These are phyloP conservation scores for Suillus bovinus DNA, from an alignment of 768 basidiomycete species.

Conservation along the genomic window DNA sequence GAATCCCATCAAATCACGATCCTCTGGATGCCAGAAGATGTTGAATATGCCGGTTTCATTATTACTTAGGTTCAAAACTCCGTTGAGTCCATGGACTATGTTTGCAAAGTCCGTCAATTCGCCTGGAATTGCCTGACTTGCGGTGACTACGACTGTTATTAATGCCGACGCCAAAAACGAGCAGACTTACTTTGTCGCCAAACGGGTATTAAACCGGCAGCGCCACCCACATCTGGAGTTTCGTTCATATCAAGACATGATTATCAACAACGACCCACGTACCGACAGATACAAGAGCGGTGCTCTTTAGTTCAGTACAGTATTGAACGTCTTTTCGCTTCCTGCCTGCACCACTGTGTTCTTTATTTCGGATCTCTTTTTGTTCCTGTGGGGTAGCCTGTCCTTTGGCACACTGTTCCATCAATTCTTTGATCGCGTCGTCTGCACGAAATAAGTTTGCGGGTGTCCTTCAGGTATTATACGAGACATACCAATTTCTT, in stretches of 20 bases:
- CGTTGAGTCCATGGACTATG: slow-evolving; percentile 12
- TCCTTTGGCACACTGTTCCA: not conserved
- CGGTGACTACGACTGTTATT: slow-evolving; percentile 1
- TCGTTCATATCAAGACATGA: not conserved
- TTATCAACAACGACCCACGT: not conserved
- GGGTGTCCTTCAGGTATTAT: not conserved
- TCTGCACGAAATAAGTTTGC: not conserved
- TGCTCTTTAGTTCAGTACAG: slow-evolving; percentile 9
- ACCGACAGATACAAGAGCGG: slow-evolving; percentile 9
- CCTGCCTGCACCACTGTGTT: slow-evolving; percentile 11
- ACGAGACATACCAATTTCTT: not conserved
- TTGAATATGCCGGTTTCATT: slow-evolving; percentile 4
- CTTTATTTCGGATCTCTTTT: slow-evolving; percentile 5
- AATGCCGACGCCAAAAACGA: not conserved
- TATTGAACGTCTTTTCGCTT: slow-evolving; percentile 16
- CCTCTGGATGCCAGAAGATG: slow-evolving; percentile 15
- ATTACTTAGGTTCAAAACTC: slow-evolving; percentile 6
- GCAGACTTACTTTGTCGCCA: slow-evolving; percentile 2
- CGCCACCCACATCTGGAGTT: not conserved
- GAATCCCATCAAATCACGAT: slow-evolving; percentile 18
- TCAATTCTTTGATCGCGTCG: not conserved
- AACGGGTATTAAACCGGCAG: not conserved
- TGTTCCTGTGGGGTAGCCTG: not conserved
- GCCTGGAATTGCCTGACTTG: not conserved
- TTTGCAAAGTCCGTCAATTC: slow-evolving; percentile 8